These are phyloP conservation scores for Solanum sejunctum DNA, from an alignment of 257 asterid species.

Conservation along the genomic window DNA sequence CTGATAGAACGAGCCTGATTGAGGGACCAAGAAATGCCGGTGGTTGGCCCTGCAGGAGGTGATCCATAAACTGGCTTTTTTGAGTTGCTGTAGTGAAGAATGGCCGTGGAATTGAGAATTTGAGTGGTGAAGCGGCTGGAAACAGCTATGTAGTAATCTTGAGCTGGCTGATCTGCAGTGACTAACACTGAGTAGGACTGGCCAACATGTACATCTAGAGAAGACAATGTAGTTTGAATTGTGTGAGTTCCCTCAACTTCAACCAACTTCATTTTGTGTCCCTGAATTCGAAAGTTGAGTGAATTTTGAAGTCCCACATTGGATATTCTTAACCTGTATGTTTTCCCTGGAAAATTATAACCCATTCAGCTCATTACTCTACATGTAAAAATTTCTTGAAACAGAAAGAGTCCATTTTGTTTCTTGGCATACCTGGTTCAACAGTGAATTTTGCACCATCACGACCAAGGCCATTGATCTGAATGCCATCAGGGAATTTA, in stretches of 20 bases:
- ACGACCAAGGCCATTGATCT: slow-evolving; percentile 44
- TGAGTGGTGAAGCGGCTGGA: slow-evolving; percentile 38
- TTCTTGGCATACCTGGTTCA: slow-evolving; percentile 19
- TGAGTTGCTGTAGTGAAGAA: slow-evolving; percentile 42
- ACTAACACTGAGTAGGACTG: slow-evolving; percentile 58
- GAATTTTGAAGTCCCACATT: slow-evolving; percentile 47
- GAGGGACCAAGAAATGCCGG: slow-evolving; percentile 27
- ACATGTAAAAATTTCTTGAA: not conserved
- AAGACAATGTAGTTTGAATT: slow-evolving; percentile 25
- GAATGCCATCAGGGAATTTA: slow-evolving; percentile 33
- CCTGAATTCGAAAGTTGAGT: slow-evolving; percentile 48
- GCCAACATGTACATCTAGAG: slow-evolving; percentile 64
- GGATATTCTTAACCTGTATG: slow-evolving; percentile 58
- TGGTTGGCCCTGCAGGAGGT: slow-evolving; percentile 25
- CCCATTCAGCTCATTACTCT: not conserved
- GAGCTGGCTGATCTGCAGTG: slow-evolving; percentile 41
- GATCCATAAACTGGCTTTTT: slow-evolving; percentile 21
- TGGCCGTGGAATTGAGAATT: slow-evolving; percentile 35
- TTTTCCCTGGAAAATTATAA: slow-evolving; percentile 33
- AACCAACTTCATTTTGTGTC: slow-evolving; percentile 50
- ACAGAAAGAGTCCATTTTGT: not conserved
- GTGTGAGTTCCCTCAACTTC: slow-evolving; percentile 80
- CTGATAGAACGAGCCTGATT: slow-evolving; percentile 65
- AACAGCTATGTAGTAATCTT: slow-evolving; percentile 39
- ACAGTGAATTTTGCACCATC: slow-evolving; percentile 27